Evolutionary conservation across 306 rosid species (phyloP).

Genomic region (Morella rubra): DNA sequence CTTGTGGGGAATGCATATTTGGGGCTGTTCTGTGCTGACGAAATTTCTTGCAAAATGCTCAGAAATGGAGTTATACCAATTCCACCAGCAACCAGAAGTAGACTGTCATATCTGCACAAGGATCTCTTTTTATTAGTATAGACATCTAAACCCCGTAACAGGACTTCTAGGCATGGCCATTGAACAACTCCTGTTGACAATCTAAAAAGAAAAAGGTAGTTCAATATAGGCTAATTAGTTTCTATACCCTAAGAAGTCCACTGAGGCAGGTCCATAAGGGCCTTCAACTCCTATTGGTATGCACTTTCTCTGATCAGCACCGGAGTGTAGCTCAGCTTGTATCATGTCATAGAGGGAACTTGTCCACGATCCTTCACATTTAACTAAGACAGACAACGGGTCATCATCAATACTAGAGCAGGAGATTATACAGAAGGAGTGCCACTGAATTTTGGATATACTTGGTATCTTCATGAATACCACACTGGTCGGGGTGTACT

Average conservation of each 20-base stretch:
- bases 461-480: slow-evolving; percentile 76
- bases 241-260: slow-evolving; percentile 61
- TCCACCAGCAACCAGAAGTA: slow-evolving; percentile 82
- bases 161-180: not conserved
- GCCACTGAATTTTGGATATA: slow-evolving; percentile 84
- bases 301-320: slow-evolving; percentile 41
- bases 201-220: slow-evolving; percentile 14
- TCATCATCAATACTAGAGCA: slow-evolving; percentile 58
- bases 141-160: slow-evolving; percentile 2
- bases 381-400: slow-evolving; percentile 58
- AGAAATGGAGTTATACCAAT: slow-evolving; percentile 85
- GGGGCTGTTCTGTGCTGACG: slow-evolving; percentile 34
- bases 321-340: slow-evolving; percentile 45
- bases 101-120: slow-evolving; percentile 70
- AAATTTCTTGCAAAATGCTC: slow-evolving; percentile 72
- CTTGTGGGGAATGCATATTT: slow-evolving; percentile 41
- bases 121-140: not conserved
- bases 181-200: not conserved
- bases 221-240: not conserved
- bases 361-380: slow-evolving; percentile 85
- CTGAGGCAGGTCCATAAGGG: slow-evolving; percentile 82
- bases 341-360: slow-evolving; percentile 61
- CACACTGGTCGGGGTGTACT: slow-evolving; percentile 78
- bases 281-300: slow-evolving; percentile 82
- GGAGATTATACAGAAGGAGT: slow-evolving; percentile 83